Evolutionary conservation across 768 basidiomycete genomes (phyloP).

Genomic region (Pleurotus sapidus): DNA sequence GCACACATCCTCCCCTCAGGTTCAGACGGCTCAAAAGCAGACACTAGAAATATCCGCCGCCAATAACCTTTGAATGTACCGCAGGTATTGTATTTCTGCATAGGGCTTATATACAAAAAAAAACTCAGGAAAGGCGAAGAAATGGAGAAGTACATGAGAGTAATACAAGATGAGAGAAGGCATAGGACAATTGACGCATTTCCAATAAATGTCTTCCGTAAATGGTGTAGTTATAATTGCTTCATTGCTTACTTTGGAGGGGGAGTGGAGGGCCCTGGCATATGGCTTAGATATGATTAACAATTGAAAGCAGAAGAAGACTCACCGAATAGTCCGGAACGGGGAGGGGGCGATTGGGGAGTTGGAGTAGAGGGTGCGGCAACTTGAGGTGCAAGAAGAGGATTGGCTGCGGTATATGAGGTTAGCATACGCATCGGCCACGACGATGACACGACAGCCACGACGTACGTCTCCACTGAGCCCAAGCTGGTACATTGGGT

Average conservation of each 20-base stretch:
- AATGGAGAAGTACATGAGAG: too few relatives aligned
- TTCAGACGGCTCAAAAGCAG: too few relatives aligned
- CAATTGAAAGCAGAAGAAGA: constrained; percentile 1
- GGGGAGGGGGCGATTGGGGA: constrained; percentile 45
- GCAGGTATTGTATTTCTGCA: too few relatives aligned
- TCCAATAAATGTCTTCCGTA: too few relatives aligned
- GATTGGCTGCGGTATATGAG: constrained; percentile 49
- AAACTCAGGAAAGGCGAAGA: too few relatives aligned
- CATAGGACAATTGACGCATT: too few relatives aligned
- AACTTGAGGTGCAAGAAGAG: constrained; percentile 41
- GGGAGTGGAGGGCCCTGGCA: constrained; percentile 41
- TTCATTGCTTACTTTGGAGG: constrained; percentile 34
- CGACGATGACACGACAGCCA: neutral
- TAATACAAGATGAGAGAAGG: too few relatives aligned
- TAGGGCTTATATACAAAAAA: too few relatives aligned
- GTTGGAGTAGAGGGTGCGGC: constrained; percentile 30
- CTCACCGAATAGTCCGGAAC: constrained; percentile 68
- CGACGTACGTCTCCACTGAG: constrained; percentile 77
- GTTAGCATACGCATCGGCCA: neutral
- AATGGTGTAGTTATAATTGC: too few relatives aligned
- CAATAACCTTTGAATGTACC: too few relatives aligned
- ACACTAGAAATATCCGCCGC: too few relatives aligned
- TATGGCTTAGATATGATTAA: neutral
- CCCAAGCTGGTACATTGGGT: constrained; percentile 70
- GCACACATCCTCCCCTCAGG: neutral